Evolutionary conservation across 805 yeast genomes (phyloP), one percentile per base, ranked within the genome.

Genomic region (Kluyveromyces wickerhamii): DNA sequence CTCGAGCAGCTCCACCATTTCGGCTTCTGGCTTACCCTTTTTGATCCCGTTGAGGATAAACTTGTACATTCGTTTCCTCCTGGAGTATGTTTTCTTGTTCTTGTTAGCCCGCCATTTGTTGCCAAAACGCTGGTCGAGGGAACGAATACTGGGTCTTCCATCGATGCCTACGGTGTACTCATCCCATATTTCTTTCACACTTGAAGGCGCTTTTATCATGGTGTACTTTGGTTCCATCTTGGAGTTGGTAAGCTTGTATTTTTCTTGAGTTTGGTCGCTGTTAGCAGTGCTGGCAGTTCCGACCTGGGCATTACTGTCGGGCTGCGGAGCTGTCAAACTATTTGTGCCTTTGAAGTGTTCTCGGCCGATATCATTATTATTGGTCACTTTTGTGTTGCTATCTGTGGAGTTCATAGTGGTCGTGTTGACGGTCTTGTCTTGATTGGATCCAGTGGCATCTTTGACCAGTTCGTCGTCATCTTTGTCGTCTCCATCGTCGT

Each of bases 91-190:
- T 48, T 52, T 62, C 25, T 52, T 53, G 43, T 54, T 60, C 38
- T 44, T 59, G 32, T 40, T 63, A 38, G 44, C 49, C 43, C 70
- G 49, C 71, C 71, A 66, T 22, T 59, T 54, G 32, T 63, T 60
- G 5, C 68, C 67, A 40, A 56, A 65, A 27, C 53, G 54, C 18
- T 58, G 58, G 35, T 66, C 69, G n/a, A 66, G 49, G 12, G 52
- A 53, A 36, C 57, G 54, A 11, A 66, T 59, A 2, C 69, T 56
- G 6, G 68, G 67, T n/a, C 48, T 46, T 2, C 68, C 68, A 37
- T 63, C 52, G 21, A 65, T 51, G 2, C 71, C 71, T 18, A 48
- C 47, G 1, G 57, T 52, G 41, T 64, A 66, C 32, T 66, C 71
- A 30, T 54, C 55, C 63, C 66, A 63, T 21, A 56, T 54, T 7